Evolutionary conservation across 352 stramenopile genomes (phyloP).

Genomic region (Phytophthora megakarya): DNA sequence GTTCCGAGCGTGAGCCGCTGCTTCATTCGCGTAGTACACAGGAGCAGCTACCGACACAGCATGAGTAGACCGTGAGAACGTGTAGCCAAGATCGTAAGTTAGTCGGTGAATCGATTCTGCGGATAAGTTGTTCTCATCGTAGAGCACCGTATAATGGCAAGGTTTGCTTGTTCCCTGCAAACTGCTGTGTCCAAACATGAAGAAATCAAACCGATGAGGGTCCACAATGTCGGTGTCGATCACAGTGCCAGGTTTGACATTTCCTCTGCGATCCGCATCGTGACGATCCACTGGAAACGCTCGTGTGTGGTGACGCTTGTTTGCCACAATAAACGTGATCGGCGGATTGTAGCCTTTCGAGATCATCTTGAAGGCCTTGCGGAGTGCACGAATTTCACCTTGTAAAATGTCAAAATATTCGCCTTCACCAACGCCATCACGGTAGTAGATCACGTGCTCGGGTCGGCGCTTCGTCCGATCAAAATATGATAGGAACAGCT

Average conservation of each 20-base stretch:
- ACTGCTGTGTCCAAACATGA: slow-evolving; percentile 74
- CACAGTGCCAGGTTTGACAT: slow-evolving; percentile 61
- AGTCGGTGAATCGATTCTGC: slow-evolving; percentile 61
- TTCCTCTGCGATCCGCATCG: slow-evolving; percentile 56
- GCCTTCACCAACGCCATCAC: slow-evolving; percentile 78
- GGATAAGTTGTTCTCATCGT: slow-evolving; percentile 65
- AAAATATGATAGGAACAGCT: slow-evolving; percentile 75
- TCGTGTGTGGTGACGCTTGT: slow-evolving; percentile 85
- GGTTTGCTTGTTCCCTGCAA: slow-evolving; percentile 74
- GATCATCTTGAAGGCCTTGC: slow-evolving; percentile 58
- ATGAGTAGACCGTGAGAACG: slow-evolving; percentile 73
- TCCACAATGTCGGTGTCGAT: slow-evolving; percentile 76
- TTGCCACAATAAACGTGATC: slow-evolving; percentile 84
- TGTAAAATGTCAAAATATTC: slow-evolving; percentile 71
- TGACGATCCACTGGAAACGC: slow-evolving; percentile 48
- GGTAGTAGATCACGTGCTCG: slow-evolving; percentile 78
- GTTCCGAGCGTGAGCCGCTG: slow-evolving; percentile 77
- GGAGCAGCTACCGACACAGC: slow-evolving; percentile 77
- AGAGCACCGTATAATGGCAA: slow-evolving; percentile 78
- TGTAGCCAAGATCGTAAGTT: slow-evolving; percentile 75
- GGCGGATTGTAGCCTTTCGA: slow-evolving; percentile 54
- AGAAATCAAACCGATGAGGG: slow-evolving; percentile 80
- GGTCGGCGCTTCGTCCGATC: slow-evolving; percentile 57
- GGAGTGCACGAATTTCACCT: slow-evolving; percentile 72
- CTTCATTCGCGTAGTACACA: slow-evolving; percentile 81